These are phyloP conservation scores for Zoysia matrella DNA, from an alignment of 202 grass and related monocot species.

Conservation along the genomic window DNA sequence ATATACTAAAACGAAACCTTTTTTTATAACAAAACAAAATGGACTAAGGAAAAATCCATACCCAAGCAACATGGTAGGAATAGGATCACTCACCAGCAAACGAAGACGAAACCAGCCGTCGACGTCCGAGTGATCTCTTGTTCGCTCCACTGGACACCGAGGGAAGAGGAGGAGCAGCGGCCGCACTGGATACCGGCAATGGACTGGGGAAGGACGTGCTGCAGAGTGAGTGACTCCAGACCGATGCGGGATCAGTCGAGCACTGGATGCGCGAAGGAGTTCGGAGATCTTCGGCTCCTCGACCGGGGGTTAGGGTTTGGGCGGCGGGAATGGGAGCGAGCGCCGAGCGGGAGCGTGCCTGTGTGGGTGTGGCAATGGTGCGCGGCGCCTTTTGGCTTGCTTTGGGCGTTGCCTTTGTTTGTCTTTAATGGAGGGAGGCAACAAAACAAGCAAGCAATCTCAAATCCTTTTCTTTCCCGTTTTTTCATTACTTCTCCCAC, in stretches of 20 bases:
- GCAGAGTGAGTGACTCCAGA: background rate
- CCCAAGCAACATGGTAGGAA: background rate
- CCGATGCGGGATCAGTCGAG: background rate
- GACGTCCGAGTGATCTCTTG: background rate
- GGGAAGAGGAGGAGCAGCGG: background rate
- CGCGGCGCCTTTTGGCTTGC: conserved; percentile 54
- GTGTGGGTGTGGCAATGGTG: conserved; percentile 41
- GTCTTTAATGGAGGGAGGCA: conserved; percentile 61
- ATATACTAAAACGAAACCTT: background rate
- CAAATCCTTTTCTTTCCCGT: conserved; percentile 1
- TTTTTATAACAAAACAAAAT: background rate
- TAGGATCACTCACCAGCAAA: conserved; percentile 5
- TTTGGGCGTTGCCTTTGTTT: conserved; percentile 12
- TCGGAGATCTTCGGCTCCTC: background rate
- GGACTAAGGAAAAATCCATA: background rate
- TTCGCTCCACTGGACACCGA: background rate
- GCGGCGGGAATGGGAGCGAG: background rate
- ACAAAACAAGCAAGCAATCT: conserved; percentile 48
- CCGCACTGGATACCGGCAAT: background rate
- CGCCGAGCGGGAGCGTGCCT: background rate
- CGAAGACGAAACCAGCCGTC: background rate
- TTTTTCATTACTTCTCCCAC: conserved; percentile 1
- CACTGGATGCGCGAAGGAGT: background rate
- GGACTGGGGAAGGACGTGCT: too few species aligned
- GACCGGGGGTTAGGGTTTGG: conserved; percentile 52